Evolutionary conservation across 768 basidiomycete genomes (phyloP).

Genomic region (Lactarius tabidus): DNA sequence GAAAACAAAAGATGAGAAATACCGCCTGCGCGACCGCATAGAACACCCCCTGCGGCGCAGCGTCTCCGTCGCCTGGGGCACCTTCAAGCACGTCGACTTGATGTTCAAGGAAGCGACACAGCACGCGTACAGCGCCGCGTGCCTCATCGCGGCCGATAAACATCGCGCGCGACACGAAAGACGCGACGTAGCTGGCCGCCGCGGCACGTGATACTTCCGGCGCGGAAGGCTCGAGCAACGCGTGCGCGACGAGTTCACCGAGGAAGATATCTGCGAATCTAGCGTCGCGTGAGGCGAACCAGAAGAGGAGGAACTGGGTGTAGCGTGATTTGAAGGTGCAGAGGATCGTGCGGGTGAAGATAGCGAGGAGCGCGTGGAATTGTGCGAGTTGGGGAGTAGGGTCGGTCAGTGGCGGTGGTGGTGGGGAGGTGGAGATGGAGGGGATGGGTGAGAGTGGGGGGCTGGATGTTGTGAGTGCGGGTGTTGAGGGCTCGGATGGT

Average conservation of each 20-base stretch:
- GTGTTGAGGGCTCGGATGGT: slow-evolving; percentile 28
- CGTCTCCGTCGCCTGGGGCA: slow-evolving; percentile 33
- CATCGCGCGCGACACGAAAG: slow-evolving; percentile 83
- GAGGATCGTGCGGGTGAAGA: slow-evolving; percentile 91
- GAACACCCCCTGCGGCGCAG: slow-evolving; percentile 64
- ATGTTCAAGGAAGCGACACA: slow-evolving; percentile 79
- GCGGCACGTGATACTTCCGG: slow-evolving; percentile 84
- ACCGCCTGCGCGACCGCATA: slow-evolving; percentile 91
- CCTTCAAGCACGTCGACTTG: slow-evolving; percentile 66
- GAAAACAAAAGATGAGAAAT: slow-evolving; percentile 96
- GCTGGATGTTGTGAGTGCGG: slow-evolving; percentile 34
- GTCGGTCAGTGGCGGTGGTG: slow-evolving; percentile 27
- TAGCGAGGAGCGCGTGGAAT: slow-evolving; percentile 84
- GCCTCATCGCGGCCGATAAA: slow-evolving; percentile 77
- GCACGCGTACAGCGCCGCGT: slow-evolving; percentile 67
- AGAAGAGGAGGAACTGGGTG: slow-evolving; percentile 96
- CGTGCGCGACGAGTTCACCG: slow-evolving; percentile 89
- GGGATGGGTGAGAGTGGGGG: slow-evolving; percentile 24
- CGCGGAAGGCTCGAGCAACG: slow-evolving; percentile 54
- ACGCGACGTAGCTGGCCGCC: slow-evolving; percentile 90
- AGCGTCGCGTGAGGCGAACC: slow-evolving; percentile 85
- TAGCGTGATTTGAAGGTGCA: slow-evolving; percentile 97
- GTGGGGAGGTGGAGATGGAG: slow-evolving; percentile 5
- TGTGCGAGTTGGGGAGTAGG: slow-evolving; percentile 47
- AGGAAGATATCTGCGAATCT: slow-evolving; percentile 91